These are phyloP conservation scores for Solanum lignicaule DNA, from an alignment of 257 asterid genomes.

Conservation along the genomic window DNA sequence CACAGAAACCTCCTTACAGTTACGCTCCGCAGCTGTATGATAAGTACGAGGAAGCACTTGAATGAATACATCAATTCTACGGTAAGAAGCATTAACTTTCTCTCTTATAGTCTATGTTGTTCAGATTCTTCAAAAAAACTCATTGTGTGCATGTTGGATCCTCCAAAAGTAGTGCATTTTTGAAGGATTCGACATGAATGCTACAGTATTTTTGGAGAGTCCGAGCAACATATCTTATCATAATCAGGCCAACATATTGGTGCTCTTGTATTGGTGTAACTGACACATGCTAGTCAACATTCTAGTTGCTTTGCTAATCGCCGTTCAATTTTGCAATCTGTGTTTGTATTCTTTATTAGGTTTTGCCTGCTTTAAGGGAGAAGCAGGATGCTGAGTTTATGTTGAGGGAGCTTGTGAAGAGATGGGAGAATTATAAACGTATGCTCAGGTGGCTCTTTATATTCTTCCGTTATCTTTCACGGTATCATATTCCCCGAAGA, in stretches of 20 bases:
- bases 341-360: constrained; percentile 13
- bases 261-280: no score
- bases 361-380: constrained; percentile 31
- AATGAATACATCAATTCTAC: constrained; percentile 22
- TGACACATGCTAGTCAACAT: not conserved
- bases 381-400: constrained; percentile 29
- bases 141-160: not conserved
- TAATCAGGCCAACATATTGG: not conserved
- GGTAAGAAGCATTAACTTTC: constrained; percentile 13
- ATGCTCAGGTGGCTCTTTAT: constrained; percentile 6
- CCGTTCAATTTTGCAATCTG: not conserved
- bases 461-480: not conserved
- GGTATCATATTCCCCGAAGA: constrained; percentile 1
- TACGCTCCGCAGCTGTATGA: constrained; percentile 10
- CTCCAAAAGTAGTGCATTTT: not conserved
- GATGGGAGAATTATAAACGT: constrained; percentile 35
- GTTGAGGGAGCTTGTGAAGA: constrained; percentile 38
- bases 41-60: constrained; percentile 25
- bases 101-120: not conserved
- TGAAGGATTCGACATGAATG: not conserved
- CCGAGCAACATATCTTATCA: not conserved
- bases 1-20: constrained; percentile 14
- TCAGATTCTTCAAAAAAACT: not conserved
- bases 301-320: not conserved
- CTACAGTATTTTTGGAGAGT: not conserved